Evolutionary conservation across 371 early-diverging fungal species (phyloP).

Genomic region (Mucor lusitanicus): DNA sequence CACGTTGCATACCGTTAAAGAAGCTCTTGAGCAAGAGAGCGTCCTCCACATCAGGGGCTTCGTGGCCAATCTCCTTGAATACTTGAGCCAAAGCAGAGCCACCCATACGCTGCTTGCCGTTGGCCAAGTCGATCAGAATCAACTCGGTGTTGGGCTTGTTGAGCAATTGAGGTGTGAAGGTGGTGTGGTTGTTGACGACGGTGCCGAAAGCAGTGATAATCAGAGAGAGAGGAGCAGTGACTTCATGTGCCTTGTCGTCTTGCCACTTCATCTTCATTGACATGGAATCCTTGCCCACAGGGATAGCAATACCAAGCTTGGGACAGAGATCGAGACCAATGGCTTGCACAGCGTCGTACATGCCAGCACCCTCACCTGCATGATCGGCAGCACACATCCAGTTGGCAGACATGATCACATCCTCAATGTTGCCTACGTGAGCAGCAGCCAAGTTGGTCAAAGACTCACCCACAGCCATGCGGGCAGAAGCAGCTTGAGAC

Average conservation of each 20-base stretch:
- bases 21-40: constrained; percentile 70
- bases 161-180: constrained; percentile 86
- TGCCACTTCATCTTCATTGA: constrained; percentile 96
- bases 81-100: constrained; percentile 94
- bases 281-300: constrained; percentile 99
- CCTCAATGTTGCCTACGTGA: constrained; percentile 65
- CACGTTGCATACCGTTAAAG: constrained; percentile 75
- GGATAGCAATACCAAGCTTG: constrained; percentile 88
- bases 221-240: constrained; percentile 88
- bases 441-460: constrained; percentile 92
- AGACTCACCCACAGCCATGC: constrained; percentile 95
- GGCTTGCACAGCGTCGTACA: constrained; percentile 93
- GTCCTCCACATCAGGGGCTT: constrained; percentile 88
- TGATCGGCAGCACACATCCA: constrained; percentile 97
- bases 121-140: constrained; percentile 83
- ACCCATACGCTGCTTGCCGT: constrained; percentile 86
- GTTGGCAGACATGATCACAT: constrained; percentile 91
- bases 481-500: constrained; percentile 85
- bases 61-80: constrained; percentile 81
- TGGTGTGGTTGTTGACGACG: constrained; percentile 80
- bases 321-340: constrained; percentile 94
- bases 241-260: constrained; percentile 56
- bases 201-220: constrained; percentile 92
- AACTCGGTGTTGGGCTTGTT: constrained; percentile 59
- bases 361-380: constrained; percentile 87